phyloP scores from a whole-genome alignment of 192 early-diverging fungal genomes.

The Coemansia sp. region DNA sequence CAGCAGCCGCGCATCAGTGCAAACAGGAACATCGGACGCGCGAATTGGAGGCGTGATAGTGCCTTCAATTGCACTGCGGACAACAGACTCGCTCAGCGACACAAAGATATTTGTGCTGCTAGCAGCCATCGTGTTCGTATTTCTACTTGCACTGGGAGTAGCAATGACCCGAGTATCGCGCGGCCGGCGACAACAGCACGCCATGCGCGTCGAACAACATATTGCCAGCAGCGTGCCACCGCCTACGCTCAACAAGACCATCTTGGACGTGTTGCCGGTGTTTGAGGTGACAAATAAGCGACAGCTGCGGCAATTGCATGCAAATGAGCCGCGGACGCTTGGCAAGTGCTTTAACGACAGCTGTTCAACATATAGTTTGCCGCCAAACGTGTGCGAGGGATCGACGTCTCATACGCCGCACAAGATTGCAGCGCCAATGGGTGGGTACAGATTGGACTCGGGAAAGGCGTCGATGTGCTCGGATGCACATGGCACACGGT shows the following conservation, averaged over 20 bases:
- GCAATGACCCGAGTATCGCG: conserved; percentile 53
- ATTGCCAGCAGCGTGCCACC: conserved; percentile 24
- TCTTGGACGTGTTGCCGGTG: conserved; percentile 47
- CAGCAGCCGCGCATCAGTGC: not conserved
- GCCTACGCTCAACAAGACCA: conserved; percentile 50
- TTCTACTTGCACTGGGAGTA: conserved; percentile 50
- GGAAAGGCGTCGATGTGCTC: conserved; percentile 20
- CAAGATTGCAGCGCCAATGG: not conserved
- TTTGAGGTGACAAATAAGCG: conserved; percentile 49
- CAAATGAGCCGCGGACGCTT: conserved; percentile 17
- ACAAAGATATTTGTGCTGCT: conserved; percentile 55
- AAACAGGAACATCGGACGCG: not conserved
- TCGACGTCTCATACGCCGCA: conserved; percentile 6
- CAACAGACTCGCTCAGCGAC: conserved; percentile 50
- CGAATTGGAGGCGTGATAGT: not conserved
- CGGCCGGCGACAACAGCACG: conserved; percentile 30
- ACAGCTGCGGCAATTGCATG: conserved; percentile 32
- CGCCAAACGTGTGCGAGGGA: not conserved
- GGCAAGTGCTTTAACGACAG: conserved; percentile 27
- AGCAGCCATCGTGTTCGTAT: conserved; percentile 51
- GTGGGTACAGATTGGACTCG: conserved; percentile 33
- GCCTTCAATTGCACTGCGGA: not conserved
- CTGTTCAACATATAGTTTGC: not conserved
- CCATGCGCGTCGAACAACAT: conserved; percentile 23
- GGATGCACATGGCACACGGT: not conserved